Evolutionary conservation across 2,329 filamentous ascomycete species (phyloP), one percentile per base, ranked within the genome.

Genomic region (Colletotrichum aenigma): DNA sequence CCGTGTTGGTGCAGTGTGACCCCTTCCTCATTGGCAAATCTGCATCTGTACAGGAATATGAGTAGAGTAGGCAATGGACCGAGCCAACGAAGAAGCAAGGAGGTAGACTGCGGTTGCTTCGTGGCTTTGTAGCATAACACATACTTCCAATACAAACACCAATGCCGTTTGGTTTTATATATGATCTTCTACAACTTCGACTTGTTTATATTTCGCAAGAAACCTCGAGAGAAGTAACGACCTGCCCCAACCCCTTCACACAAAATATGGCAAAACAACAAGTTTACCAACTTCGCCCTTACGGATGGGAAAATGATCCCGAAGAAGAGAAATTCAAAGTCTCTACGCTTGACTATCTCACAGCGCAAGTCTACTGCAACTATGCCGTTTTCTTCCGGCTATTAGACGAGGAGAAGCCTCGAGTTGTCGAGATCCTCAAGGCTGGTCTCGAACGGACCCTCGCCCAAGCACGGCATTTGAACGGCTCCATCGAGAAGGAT

Each of bases 401-500:
- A 0, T 76, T 81, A 0, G 83, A 87, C 30, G 55, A 28, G 0
- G 79, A 82, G 2, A 72, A 67, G 28, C 24, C 69, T 8, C 24
- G 38, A n/a, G 79, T 75, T 0, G 78, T 79, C 8, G 78, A 78
- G 0, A 68, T 81, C 0, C 78, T 87, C 6, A 84, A 82, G 34
- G 71, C 78, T 7, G 85, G 84, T 7, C 81, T 87, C 6, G 82
- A 86, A 74, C 75, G 77, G 7, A 86, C 83, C 2, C 78, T 88
- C 0, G 80, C 81, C 34, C 85, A 88, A 69, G 78, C 79, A 0
- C 78, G 85, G 4, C 84, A 87, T 68, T 79, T 86, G 9, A 83
- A 82, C 24, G 84, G 86, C 0, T 83, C 79, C 2, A 85, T 88
- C 56, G 86, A 87, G 72, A 82, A 82, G 52, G 82, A 87, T n/a